These are phyloP conservation scores for Dictyostelium capitatum DNA, from an alignment of 78 protist genomes.

Conservation along the genomic window DNA sequence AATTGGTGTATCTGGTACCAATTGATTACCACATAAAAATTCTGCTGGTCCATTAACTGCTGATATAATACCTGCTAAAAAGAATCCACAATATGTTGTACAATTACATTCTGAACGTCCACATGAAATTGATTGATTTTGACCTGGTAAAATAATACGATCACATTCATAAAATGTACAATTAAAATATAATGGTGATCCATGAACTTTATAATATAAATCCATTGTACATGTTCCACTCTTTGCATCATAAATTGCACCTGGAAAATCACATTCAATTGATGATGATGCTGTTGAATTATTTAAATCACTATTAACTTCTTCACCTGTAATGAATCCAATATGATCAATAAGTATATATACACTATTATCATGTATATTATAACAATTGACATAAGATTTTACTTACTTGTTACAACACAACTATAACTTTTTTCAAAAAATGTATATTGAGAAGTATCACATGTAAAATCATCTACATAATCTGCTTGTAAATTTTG, in stretches of 20 bases:
- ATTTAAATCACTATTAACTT: conserved; percentile 52
- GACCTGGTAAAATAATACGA: conserved; percentile 32
- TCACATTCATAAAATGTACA: conserved; percentile 29
- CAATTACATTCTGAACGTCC: conserved; percentile 21
- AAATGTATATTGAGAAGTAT: conserved; percentile 7
- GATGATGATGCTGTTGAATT: conserved; percentile 61
- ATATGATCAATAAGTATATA: too few species aligned
- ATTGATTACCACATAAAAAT: conserved; percentile 4
- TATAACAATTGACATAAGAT: too few species aligned
- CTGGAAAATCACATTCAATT: conserved; percentile 47
- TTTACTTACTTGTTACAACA: conserved; percentile 55
- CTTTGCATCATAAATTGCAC: neutral
- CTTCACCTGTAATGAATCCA: conserved; percentile 19
- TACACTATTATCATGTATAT: too few species aligned
- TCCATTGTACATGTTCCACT: conserved; percentile 41
- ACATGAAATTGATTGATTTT: conserved; percentile 32
- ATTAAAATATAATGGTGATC: conserved; percentile 59
- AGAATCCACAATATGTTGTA: conserved; percentile 46
- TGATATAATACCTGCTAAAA: neutral
- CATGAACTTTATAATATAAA: conserved; percentile 32
- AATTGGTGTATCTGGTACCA: neutral
- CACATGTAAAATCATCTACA: neutral
- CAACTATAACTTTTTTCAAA: conserved; percentile 32
- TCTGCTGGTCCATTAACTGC: neutral
- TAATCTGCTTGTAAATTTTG: neutral